These are phyloP conservation scores for Fusarium sp. DNA, from an alignment of 2,329 filamentous ascomycete genomes.

Conservation along the genomic window DNA sequence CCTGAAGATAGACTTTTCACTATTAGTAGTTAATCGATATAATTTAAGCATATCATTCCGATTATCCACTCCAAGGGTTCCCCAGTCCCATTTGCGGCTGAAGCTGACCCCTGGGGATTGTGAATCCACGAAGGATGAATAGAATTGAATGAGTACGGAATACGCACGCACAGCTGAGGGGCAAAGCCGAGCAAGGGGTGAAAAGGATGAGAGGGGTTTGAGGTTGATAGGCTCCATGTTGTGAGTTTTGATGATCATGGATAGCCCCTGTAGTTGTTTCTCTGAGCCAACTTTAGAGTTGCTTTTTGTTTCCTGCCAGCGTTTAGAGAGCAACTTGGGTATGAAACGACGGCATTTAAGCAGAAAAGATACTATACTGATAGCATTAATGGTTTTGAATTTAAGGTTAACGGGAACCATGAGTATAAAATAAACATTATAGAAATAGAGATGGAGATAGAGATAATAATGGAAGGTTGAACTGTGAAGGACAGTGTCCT, in stretches of 20 bases:
- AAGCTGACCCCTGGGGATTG: conserved; percentile 17
- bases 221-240: neutral
- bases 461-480: too few species aligned
- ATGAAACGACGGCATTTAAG: too few species aligned
- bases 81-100: conserved; percentile 21
- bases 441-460: neutral
- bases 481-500: neutral
- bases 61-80: neutral
- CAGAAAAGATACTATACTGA: neutral
- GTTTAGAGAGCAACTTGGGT: too few species aligned
- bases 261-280: conserved; percentile 10
- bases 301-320: conserved; percentile 1
- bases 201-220: neutral
- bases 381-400: too few species aligned
- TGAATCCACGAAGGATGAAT: conserved; percentile 15
- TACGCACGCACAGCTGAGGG: neutral
- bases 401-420: neutral
- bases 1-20: too few species aligned
- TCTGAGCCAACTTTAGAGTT: neutral
- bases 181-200: neutral
- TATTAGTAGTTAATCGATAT: neutral
- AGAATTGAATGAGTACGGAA: conserved; percentile 1
- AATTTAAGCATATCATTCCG: neutral
- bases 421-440: neutral
- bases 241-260: neutral